phyloP scores from a whole-genome alignment of 2,329 filamentous ascomycete species.

The Microcera coccophila region DNA sequence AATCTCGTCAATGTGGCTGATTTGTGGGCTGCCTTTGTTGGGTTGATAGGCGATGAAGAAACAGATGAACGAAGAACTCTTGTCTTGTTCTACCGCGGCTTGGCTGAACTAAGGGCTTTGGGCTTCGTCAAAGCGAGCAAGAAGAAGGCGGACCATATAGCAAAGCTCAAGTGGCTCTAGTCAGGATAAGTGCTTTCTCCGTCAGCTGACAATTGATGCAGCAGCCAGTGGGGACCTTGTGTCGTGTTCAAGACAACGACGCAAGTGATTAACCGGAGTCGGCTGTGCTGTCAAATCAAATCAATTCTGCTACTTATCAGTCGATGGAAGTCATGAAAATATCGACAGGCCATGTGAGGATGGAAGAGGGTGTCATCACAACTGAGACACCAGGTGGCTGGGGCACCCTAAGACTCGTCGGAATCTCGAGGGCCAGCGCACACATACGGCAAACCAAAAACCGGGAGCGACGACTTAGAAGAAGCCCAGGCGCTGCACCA shows the following conservation, averaged over 20 bases:
- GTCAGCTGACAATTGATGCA: not conserved
- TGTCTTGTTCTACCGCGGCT: conserved; percentile 76
- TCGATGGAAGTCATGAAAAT: not conserved
- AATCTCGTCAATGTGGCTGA: conserved; percentile 75
- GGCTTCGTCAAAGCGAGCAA: conserved; percentile 85
- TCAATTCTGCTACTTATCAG: not conserved
- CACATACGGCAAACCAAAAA: not conserved
- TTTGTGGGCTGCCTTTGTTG: conserved; percentile 72
- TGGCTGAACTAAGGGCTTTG: conserved; percentile 80
- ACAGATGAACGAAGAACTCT: conserved; percentile 54
- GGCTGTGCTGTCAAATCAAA: not conserved
- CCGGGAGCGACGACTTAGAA: not conserved
- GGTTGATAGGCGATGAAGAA: conserved; percentile 48
- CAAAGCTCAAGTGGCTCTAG: conserved; percentile 79
- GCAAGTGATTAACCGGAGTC: conserved; percentile 1
- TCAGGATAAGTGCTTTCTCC: not conserved
- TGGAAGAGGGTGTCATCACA: conserved; percentile 16
- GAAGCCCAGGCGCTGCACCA: not conserved
- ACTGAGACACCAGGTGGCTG: conserved; percentile 24
- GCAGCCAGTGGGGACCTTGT: not conserved
- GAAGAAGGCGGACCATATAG: conserved; percentile 88
- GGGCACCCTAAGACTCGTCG: conserved; percentile 5
- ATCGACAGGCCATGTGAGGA: conserved; percentile 1
- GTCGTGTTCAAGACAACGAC: not conserved
- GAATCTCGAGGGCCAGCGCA: conserved; percentile 10